phyloP scores from a whole-genome alignment of 306 rosid species.

The Vigna reflexopilosa region DNA sequence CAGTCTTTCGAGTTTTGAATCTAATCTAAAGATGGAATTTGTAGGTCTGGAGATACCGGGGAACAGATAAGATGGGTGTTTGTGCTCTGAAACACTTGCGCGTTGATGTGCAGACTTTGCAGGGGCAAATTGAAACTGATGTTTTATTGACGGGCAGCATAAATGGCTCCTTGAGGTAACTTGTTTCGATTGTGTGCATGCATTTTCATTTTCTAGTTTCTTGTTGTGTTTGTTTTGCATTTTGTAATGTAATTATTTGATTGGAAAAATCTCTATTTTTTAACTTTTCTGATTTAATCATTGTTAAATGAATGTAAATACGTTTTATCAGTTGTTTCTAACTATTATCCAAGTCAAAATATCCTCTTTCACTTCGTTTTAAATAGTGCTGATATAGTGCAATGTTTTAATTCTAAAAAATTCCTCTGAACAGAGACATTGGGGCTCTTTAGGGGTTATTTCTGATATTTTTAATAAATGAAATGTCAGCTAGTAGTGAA shows the following conservation, averaged over 20 bases:
- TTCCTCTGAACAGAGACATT: no score
- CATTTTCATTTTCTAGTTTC: neutral
- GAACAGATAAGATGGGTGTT: conserved; percentile 57
- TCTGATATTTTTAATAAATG: no score
- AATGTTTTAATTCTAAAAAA: no score
- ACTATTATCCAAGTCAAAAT: neutral
- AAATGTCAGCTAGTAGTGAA: neutral
- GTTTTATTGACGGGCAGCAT: conserved; percentile 66
- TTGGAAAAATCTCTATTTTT: conserved; percentile 13
- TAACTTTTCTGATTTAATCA: neutral
- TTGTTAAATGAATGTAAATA: neutral
- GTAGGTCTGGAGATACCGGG: conserved; percentile 84
- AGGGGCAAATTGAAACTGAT: conserved; percentile 66
- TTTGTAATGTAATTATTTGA: neutral
- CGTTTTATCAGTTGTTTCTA: conserved; percentile 6
- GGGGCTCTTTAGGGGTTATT: no score
- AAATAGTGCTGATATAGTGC: neutral
- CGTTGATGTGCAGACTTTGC: conserved; percentile 58
- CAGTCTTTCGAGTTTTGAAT: neutral
- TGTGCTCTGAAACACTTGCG: conserved; percentile 71
- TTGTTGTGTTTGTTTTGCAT: conserved; percentile 22
- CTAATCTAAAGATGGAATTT: conserved; percentile 27
- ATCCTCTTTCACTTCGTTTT: neutral
- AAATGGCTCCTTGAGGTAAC: conserved; percentile 73
- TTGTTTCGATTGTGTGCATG: neutral